Percentiles rank a stretch among this genome's conserved stretches.
Conservation (phyloP, 345 rosid species). For the Citrus sp. region DNA sequence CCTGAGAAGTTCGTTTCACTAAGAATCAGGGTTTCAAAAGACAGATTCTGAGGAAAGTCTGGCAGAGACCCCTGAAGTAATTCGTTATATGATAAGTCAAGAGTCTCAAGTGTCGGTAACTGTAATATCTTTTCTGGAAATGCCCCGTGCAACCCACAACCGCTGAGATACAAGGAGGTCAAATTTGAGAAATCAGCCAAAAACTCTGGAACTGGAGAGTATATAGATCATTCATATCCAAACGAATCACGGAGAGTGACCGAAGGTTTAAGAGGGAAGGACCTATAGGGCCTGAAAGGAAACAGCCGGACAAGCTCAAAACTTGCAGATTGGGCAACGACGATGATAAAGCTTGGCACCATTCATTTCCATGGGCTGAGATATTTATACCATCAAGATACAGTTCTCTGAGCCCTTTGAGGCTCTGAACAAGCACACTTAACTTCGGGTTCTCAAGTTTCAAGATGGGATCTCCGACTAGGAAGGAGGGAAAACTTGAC, state of each 20-base stretch:
- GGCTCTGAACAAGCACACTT: slow-evolving; percentile 16
- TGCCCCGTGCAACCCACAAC: slow-evolving; percentile 17
- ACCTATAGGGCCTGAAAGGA: slow-evolving; percentile 31
- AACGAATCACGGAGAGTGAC: slow-evolving; percentile 17
- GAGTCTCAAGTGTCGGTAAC: slow-evolving; percentile 19
- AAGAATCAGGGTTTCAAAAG: slow-evolving; percentile 26
- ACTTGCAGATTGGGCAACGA: slow-evolving; percentile 10
- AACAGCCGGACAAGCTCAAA: slow-evolving; percentile 27
- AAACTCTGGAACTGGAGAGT: slow-evolving; percentile 21
- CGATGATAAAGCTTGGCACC: slow-evolving; percentile 30
- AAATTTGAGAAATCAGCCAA: slow-evolving; percentile 17
- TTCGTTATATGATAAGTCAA: slow-evolving; percentile 19
- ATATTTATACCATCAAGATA: slow-evolving; percentile 30
- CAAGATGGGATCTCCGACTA: background rate
- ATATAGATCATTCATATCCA: slow-evolving; percentile 23
- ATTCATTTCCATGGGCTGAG: slow-evolving; percentile 18
- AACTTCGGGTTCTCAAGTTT: slow-evolving; percentile 29
- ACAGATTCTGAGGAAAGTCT: background rate
- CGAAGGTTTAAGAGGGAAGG: slow-evolving; percentile 3
- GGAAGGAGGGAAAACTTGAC: background rate
- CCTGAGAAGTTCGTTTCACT: slow-evolving; percentile 28
- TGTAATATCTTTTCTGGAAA: slow-evolving; percentile 29
- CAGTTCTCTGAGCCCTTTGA: slow-evolving; percentile 15
- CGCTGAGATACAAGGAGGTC: slow-evolving; percentile 15
- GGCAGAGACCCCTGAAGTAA: slow-evolving; percentile 30